These are phyloP conservation scores for Anacardium occidentale DNA, from an alignment of 345 rosid species.

Conservation along the genomic window DNA sequence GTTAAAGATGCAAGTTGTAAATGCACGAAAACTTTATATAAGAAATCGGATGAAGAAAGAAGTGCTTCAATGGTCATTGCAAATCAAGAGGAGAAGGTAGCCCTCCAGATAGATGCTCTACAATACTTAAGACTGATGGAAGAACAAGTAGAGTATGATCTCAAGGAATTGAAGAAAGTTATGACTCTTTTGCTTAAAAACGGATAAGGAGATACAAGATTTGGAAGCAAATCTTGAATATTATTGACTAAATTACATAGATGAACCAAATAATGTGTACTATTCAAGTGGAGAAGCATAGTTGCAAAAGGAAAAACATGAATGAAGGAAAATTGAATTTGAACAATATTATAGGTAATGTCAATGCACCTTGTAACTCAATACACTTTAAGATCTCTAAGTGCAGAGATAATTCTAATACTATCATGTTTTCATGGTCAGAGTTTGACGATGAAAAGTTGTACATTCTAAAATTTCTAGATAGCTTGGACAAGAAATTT, in stretches of 20 bases:
- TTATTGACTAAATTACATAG: constrained; percentile 37
- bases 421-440: constrained; percentile 22
- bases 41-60: constrained; percentile 75
- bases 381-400: constrained; percentile 13
- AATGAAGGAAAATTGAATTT: constrained; percentile 15
- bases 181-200: constrained; percentile 62
- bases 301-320: constrained; percentile 22
- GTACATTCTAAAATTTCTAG: constrained; percentile 30
- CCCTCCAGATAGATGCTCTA: constrained; percentile 74
- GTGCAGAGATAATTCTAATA: constrained; percentile 25
- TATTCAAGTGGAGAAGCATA: constrained; percentile 20
- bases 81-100: constrained; percentile 77
- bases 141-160: constrained; percentile 77
- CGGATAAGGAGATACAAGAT: constrained; percentile 72
- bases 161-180: constrained; percentile 60
- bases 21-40: constrained; percentile 40
- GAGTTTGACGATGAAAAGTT: constrained; percentile 40
- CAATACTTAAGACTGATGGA: constrained; percentile 92
- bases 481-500: constrained; percentile 44
- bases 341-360: constrained; percentile 17
- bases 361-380: constrained; percentile 10
- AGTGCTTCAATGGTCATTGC: constrained; percentile 62
- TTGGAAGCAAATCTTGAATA: constrained; percentile 68
- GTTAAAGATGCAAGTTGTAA: constrained; percentile 53
- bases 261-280: constrained; percentile 34